Conservation (phyloP, 176 grass and related monocot species). For the Tillandsia fasciculata region DNA sequence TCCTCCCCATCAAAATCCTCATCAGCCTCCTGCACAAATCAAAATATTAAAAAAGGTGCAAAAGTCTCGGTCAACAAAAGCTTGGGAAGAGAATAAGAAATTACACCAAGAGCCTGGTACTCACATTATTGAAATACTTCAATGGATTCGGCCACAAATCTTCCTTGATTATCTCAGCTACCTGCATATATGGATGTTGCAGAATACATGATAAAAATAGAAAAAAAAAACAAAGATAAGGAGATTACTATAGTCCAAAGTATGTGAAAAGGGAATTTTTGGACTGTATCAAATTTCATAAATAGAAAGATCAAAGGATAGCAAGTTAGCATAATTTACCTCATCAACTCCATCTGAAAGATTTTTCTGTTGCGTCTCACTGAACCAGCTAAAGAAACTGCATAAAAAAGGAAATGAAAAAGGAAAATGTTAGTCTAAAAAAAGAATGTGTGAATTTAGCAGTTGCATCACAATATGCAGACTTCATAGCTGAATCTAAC, state of each 20-base stretch:
- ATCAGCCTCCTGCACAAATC: slow-evolving; percentile 54
- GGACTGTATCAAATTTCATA: not conserved
- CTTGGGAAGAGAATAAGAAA: slow-evolving; percentile 6
- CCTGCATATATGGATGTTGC: slow-evolving; percentile 25
- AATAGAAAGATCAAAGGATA: too few species aligned
- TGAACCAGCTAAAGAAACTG: slow-evolving; percentile 91
- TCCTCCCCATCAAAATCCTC: slow-evolving; percentile 59
- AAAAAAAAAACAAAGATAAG: not conserved
- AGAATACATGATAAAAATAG: not conserved
- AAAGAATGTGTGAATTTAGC: too few species aligned
- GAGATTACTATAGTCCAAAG: not conserved
- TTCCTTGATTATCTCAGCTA: slow-evolving; percentile 82
- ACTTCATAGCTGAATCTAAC: too few species aligned
- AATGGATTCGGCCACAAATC: slow-evolving; percentile 93
- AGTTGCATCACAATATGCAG: too few species aligned
- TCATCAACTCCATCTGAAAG: slow-evolving; percentile 72
- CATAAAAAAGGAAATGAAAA: slow-evolving; percentile 12
- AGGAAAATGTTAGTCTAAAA: not conserved
- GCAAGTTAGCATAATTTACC: slow-evolving; percentile 26
- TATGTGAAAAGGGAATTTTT: not conserved
- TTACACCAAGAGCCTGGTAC: slow-evolving; percentile 8
- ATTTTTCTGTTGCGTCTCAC: slow-evolving; percentile 54
- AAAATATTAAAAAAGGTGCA: slow-evolving; percentile 9
- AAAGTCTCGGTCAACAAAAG: not conserved
- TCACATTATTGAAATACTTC: slow-evolving; percentile 92